phyloP scores from a whole-genome alignment of 805 yeast genomes.

The Cyberlindnera xishuangbannaensis region DNA sequence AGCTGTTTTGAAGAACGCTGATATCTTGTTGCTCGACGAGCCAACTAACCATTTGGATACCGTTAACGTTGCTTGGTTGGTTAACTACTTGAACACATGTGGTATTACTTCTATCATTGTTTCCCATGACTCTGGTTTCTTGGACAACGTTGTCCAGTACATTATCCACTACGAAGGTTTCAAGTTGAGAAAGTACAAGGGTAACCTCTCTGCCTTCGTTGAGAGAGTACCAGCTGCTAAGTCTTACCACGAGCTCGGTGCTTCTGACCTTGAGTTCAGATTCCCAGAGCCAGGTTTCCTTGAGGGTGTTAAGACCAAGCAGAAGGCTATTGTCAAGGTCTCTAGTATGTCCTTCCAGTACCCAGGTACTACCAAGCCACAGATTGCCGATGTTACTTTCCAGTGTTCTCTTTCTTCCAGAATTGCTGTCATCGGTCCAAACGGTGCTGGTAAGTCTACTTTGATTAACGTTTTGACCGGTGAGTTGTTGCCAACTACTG shows the following conservation, averaged over 20 bases:
- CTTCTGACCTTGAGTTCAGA: conserved; percentile 91
- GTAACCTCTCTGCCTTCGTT: conserved; percentile 98
- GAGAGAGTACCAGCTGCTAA: conserved; percentile 98
- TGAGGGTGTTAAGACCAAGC: conserved; percentile 99
- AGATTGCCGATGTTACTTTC: conserved; percentile 86
- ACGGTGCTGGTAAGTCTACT: conserved; percentile 99
- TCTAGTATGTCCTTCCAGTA: conserved; percentile 97
- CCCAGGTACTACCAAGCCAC: conserved; percentile 98
- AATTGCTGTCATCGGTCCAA: conserved; percentile 99
- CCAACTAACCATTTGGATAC: conserved; percentile 99
- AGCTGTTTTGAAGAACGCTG: conserved; percentile 98
- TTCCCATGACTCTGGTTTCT: conserved; percentile 99
- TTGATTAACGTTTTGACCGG: conserved; percentile 98
- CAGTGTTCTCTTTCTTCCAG: conserved; percentile 99
- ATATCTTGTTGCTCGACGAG: conserved; percentile 95
- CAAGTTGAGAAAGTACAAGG: conserved; percentile 99
- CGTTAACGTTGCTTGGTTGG: conserved; percentile 99
- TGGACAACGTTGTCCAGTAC: conserved; percentile 95
- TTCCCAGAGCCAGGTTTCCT: conserved; percentile 99
- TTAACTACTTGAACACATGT: conserved; percentile 97
- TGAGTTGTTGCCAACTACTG: conserved; percentile 95
- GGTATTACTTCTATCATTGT: conserved; percentile 98
- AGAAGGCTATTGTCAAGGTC: conserved; percentile 99
- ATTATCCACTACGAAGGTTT: conserved; percentile 99
- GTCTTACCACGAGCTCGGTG: conserved; percentile 97